These are phyloP conservation scores for Aspergillus avenaceus DNA, from an alignment of 495 filamentous ascomycete species.

Conservation along the genomic window DNA sequence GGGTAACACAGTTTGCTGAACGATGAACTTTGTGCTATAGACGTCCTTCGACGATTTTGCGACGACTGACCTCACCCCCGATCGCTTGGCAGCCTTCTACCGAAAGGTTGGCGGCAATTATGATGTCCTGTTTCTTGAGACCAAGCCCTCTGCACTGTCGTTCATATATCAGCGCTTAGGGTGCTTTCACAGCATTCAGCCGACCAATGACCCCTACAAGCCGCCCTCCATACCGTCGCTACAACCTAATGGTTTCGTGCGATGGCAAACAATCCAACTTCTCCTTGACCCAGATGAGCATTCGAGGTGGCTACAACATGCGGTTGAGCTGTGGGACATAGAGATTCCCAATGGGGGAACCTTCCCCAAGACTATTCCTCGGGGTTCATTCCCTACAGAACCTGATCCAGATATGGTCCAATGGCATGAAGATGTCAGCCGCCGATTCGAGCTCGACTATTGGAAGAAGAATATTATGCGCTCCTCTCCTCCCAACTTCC, in stretches of 20 bases:
- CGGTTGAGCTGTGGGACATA: conserved; percentile 72
- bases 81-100: conserved; percentile 86
- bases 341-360: conserved; percentile 64
- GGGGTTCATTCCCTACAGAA: conserved; percentile 65
- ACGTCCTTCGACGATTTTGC: conserved; percentile 62
- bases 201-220: conserved; percentile 64
- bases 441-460: conserved; percentile 39
- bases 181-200: conserved; percentile 76
- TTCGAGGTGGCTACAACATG: conserved; percentile 75
- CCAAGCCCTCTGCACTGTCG: conserved; percentile 68
- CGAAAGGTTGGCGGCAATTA: conserved; percentile 84
- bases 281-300: conserved; percentile 86
- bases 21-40: conserved; percentile 20
- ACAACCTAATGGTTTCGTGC: conserved; percentile 77
- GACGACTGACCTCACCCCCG: conserved; percentile 64
- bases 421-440: conserved; percentile 74
- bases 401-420: conserved; percentile 73
- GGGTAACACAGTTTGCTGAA: not conserved
- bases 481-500: conserved; percentile 30
- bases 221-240: conserved; percentile 77
- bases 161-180: conserved; percentile 90
- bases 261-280: conserved; percentile 92
- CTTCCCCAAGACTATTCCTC: conserved; percentile 79
- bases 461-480: conserved; percentile 29
- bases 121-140: conserved; percentile 79